Evolutionary conservation across 768 basidiomycete genomes (phyloP), one percentile per base, ranked within the genome.

Genomic region (Sarcodon sp.): DNA sequence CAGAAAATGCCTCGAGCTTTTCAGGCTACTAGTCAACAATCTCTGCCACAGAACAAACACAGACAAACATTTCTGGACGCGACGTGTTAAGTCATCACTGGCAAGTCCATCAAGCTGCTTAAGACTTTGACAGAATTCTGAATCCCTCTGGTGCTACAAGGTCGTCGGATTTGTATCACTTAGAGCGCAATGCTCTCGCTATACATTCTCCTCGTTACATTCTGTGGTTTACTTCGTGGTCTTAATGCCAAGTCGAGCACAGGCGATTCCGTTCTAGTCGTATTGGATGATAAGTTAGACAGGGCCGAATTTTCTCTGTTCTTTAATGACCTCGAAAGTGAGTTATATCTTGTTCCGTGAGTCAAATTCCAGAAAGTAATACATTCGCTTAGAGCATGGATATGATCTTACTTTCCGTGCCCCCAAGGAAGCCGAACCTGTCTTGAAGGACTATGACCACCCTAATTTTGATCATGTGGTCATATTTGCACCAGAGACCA

Each of bases 371-470:
- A 34, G 15, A 9, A 13, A 16, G 8, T 7, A 8, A 51, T 21
- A 37, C 34, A 9, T 35, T 31, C 3, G 13, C 39, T 12, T 57
- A 93, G 88, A 77, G 44, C 71, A 79, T 51, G 94, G 94, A 7
- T 96, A 87, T 64, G 71, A 87, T 45, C 67, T 97, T 43, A 91
- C 86, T 0, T 91, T 93, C 71, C 83, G 92, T 46, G 70, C 74
- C 16, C 87, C 92, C 12, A 88, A 81, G 63, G 86, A 84, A 46
- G 75, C 77, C 41, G 66, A 65, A 43, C 85, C 88, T 8, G 63
- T 72, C 18, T 64, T 91, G 36, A 67, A 83, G 18, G 70, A 82
- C 57, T 79, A 83, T 61, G 87, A 79, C 55, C 73, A 83, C 16
- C 76, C 83, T 35, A 69, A 74, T 43, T 96, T 89, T 65, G 76